Evolutionary conservation across 2,329 filamentous ascomycete species (phyloP).

Genomic region (Pseudogymnoascus sp.): DNA sequence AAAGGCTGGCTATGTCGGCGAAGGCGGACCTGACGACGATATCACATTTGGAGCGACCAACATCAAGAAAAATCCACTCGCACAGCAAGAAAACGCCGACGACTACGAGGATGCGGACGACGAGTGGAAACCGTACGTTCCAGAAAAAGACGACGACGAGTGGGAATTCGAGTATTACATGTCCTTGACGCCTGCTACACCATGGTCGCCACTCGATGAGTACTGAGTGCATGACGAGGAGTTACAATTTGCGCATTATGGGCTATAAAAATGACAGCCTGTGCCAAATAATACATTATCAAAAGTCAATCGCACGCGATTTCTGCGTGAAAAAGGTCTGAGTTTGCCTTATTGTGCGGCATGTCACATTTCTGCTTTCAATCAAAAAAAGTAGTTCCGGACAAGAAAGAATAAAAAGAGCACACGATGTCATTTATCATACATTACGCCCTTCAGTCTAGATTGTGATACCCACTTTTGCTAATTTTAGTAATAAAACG

Average conservation of each 20-base stretch:
- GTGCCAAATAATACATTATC: too few species aligned
- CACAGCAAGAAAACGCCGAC: neutral
- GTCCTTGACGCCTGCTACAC: neutral
- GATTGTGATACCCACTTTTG: neutral
- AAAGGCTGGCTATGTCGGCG: neutral
- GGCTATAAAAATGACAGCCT: neutral
- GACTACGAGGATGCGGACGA: neutral
- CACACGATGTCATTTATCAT: constrained; percentile 7
- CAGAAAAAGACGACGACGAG: neutral
- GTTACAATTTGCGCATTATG: neutral
- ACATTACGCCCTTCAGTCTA: neutral
- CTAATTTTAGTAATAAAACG: constrained; percentile 25
- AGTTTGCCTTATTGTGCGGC: neutral
- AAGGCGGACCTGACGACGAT: neutral
- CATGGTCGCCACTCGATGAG: neutral
- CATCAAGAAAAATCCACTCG: neutral
- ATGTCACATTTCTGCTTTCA: neutral
- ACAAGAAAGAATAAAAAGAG: neutral
- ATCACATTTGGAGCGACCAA: neutral
- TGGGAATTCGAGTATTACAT: constrained; percentile 2
- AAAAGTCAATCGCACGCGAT: too few species aligned
- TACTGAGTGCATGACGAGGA: neutral
- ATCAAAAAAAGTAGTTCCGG: neutral
- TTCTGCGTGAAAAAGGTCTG: neutral
- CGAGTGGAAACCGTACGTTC: neutral